A percentile compares a stretch with the other conserved stretches of the same genome.
phyloP scores from a whole-genome alignment of 2,329 filamentous ascomycete species.

The Pseudogymnoascus sp. region DNA sequence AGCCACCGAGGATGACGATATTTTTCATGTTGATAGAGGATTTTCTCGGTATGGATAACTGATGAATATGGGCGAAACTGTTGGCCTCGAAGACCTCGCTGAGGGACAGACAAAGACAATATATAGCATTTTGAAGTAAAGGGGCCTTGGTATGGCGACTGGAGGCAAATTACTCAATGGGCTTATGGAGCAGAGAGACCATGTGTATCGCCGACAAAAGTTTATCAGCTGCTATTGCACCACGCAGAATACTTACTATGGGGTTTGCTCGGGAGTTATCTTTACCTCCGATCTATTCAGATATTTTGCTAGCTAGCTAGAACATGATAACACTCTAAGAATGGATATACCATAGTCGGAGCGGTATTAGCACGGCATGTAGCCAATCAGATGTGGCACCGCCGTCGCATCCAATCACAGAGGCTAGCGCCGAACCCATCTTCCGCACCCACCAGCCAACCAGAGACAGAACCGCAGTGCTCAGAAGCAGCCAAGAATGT shows the following conservation, averaged over 20 bases:
- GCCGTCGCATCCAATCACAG: slow-evolving; percentile 13
- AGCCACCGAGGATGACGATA: slow-evolving; percentile 29
- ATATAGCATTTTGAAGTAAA: slow-evolving; percentile 13
- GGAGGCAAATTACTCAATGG: background rate
- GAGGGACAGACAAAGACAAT: slow-evolving; percentile 11
- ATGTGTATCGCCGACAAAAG: background rate
- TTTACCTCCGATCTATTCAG: background rate
- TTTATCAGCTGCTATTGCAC: background rate
- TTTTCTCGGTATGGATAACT: slow-evolving; percentile 5
- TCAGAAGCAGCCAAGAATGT: background rate
- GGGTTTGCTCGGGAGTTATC: background rate
- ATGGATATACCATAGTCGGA: background rate
- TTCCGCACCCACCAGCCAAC: slow-evolving; percentile 10
- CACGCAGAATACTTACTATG: background rate
- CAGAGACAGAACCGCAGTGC: slow-evolving; percentile 12
- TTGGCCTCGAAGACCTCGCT: slow-evolving; percentile 8
- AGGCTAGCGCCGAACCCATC: background rate
- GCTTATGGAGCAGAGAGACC: background rate
- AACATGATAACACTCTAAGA: background rate
- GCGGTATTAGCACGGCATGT: background rate
- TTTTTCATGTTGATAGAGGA: slow-evolving; percentile 22
- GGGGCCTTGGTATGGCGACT: background rate
- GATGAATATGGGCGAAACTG: slow-evolving; percentile 9
- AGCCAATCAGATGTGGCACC: slow-evolving; percentile 1
- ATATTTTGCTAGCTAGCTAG: background rate